Percentiles rank a stretch among this genome's conserved stretches.
Conservation (phyloP, 352 stramenopile species). For the Phytophthora fragariaefolia region DNA sequence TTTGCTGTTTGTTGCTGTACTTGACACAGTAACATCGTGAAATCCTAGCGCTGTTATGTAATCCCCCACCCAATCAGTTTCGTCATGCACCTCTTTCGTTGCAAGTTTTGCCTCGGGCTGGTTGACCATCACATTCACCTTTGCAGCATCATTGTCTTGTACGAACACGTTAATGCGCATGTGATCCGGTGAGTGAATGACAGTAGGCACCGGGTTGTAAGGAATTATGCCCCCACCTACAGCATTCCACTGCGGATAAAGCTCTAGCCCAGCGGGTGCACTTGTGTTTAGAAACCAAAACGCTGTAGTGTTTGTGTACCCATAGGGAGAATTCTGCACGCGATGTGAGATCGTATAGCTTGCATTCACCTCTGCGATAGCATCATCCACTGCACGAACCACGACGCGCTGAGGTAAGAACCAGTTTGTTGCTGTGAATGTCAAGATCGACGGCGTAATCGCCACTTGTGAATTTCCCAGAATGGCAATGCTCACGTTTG, state of each 20-base stretch:
- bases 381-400: slow-evolving; percentile 56
- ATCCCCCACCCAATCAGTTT: slow-evolving; percentile 61
- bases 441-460: slow-evolving; percentile 63
- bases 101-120: slow-evolving; percentile 44
- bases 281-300: slow-evolving; percentile 66
- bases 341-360: slow-evolving; percentile 58
- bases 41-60: slow-evolving; percentile 56
- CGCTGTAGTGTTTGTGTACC: slow-evolving; percentile 54
- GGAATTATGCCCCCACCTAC: slow-evolving; percentile 36
- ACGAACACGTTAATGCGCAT: slow-evolving; percentile 56
- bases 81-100: slow-evolving; percentile 53
- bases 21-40: slow-evolving; percentile 57
- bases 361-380: slow-evolving; percentile 43
- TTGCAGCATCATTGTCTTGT: slow-evolving; percentile 52
- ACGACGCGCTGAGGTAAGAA: slow-evolving; percentile 63
- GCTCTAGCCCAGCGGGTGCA: slow-evolving; percentile 4
- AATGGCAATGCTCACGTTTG: slow-evolving; percentile 70
- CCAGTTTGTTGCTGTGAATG: slow-evolving; percentile 68
- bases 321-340: slow-evolving; percentile 54
- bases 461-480: slow-evolving; percentile 52
- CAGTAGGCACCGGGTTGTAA: slow-evolving; percentile 67
- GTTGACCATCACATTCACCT: slow-evolving; percentile 48
- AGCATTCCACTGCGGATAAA: slow-evolving; percentile 40
- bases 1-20: slow-evolving; percentile 11
- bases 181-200: slow-evolving; percentile 58